Percentiles rank a stretch among this genome's conserved stretches.
Evolutionary conservation across 768 basidiomycete species (phyloP).

Genomic region (Ephemerocybe angulata): DNA sequence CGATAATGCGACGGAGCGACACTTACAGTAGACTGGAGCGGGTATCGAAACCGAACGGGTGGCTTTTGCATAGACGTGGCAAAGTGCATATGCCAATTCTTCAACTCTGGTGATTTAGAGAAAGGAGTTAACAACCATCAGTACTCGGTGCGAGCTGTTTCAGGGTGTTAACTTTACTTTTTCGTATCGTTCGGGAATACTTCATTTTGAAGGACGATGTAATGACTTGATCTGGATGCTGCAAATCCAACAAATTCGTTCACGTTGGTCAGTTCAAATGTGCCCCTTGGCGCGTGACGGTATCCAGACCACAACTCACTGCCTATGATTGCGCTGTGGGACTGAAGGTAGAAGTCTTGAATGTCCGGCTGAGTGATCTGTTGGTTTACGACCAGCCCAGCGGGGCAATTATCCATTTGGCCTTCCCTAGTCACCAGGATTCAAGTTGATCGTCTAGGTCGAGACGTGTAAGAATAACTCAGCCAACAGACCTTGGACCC

Average conservation of each 20-base stretch:
- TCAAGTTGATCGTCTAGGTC: not conserved
- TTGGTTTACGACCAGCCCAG: slow-evolving; percentile 44
- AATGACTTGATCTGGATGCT: slow-evolving; percentile 24
- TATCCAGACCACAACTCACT: slow-evolving; percentile 33
- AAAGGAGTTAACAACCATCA: not conserved
- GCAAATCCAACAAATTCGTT: not conserved
- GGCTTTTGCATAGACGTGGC: slow-evolving; percentile 28
- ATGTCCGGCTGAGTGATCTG: slow-evolving; percentile 43
- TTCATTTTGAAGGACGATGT: slow-evolving; percentile 23
- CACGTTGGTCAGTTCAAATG: too few species aligned
- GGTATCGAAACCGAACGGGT: slow-evolving; percentile 31
- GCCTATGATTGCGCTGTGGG: slow-evolving; percentile 52
- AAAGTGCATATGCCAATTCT: slow-evolving; percentile 21
- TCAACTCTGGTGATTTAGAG: slow-evolving; percentile 16
- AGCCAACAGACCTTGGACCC: not conserved
- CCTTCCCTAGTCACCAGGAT: not conserved
- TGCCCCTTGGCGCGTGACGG: not conserved
- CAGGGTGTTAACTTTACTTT: not conserved
- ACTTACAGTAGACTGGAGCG: slow-evolving; percentile 30
- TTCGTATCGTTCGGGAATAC: slow-evolving; percentile 13
- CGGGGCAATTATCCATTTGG: slow-evolving; percentile 45
- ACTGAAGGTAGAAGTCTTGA: slow-evolving; percentile 53
- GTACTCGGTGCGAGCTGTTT: not conserved
- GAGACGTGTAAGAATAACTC: not conserved
- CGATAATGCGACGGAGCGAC: too few species aligned